These are phyloP conservation scores for Ogataea hybrid DNA, from an alignment of 1,139 yeast species.

Conservation along the genomic window DNA sequence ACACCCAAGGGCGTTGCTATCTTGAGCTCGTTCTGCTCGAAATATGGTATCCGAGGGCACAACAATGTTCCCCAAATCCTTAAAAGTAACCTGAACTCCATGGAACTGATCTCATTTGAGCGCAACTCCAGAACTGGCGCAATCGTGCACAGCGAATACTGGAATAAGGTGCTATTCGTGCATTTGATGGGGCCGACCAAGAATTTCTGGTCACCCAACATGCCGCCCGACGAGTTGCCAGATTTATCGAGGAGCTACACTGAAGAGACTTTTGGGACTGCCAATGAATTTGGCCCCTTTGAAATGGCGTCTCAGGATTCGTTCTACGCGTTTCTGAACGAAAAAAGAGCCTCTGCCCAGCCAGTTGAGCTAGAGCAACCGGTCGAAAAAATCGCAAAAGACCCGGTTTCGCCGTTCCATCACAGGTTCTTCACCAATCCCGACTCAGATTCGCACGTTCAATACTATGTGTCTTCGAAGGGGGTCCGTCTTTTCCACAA, in stretches of 20 bases:
- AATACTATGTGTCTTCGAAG: constrained; percentile 66
- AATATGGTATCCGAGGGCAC: constrained; percentile 48
- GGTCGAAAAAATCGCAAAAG: neutral
- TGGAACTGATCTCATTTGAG: constrained; percentile 69
- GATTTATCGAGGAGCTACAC: constrained; percentile 9
- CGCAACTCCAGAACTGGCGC: constrained; percentile 59
- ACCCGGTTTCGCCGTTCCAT: constrained; percentile 58
- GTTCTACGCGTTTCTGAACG: constrained; percentile 17
- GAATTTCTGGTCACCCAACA: constrained; percentile 64
- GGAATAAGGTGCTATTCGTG: constrained; percentile 64
- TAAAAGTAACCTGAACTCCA: constrained; percentile 58
- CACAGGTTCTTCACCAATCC: constrained; percentile 86
- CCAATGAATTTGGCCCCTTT: constrained; percentile 7
- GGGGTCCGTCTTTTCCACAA: constrained; percentile 63
- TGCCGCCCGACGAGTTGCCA: constrained; percentile 42
- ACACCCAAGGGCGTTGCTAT: constrained; percentile 89
- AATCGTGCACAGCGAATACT: constrained; percentile 61
- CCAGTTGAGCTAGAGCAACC: constrained; percentile 1
- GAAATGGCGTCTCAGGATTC: constrained; percentile 12
- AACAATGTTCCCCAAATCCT: constrained; percentile 38
- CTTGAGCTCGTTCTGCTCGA: constrained; percentile 56
- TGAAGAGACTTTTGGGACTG: constrained; percentile 5
- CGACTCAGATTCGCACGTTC: constrained; percentile 77
- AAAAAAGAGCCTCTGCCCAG: constrained; percentile 11
- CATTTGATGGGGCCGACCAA: constrained; percentile 66